phyloP scores from a whole-genome alignment of 2,329 filamentous ascomycete species.

The Apiospora marii region DNA sequence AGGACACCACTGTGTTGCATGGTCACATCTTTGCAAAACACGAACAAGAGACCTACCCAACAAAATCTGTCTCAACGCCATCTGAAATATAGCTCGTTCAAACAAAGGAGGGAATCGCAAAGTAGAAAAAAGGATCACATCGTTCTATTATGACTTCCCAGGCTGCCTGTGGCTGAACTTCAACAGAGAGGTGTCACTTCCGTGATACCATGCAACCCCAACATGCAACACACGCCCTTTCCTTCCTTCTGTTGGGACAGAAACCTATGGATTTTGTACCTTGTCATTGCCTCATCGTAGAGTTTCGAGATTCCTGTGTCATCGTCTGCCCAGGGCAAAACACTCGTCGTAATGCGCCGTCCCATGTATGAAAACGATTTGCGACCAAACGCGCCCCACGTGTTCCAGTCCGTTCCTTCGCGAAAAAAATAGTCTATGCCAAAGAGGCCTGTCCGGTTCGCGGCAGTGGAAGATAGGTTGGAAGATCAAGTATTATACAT shows the following conservation, averaged over 20 bases:
- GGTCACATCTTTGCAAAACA: not conserved
- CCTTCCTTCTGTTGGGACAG: not conserved
- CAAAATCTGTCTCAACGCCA: not conserved
- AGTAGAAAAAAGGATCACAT: not conserved
- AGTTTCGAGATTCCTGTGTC: constrained; percentile 13
- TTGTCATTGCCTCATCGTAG: constrained; percentile 12
- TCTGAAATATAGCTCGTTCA: not conserved
- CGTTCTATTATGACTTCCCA: constrained; percentile 12
- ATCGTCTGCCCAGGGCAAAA: constrained; percentile 4
- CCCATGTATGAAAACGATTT: constrained; percentile 22
- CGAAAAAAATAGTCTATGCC: constrained; percentile 25
- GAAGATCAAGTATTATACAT: constrained; percentile 40
- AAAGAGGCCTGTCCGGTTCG: constrained; percentile 3
- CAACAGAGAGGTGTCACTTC: not conserved
- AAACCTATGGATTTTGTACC: not conserved
- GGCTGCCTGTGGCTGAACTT: constrained; percentile 4
- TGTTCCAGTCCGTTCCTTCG: constrained; percentile 19
- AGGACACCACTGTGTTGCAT: not conserved
- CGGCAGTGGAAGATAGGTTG: constrained; percentile 18
- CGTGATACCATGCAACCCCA: not conserved
- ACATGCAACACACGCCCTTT: not conserved
- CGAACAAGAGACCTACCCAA: not conserved
- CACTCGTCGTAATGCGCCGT: constrained; percentile 24
- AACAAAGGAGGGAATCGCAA: not conserved
- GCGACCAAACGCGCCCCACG: constrained; percentile 16